Conservation (phyloP, 345 rosid species). For the Hibiscus tridactylites region DNA sequence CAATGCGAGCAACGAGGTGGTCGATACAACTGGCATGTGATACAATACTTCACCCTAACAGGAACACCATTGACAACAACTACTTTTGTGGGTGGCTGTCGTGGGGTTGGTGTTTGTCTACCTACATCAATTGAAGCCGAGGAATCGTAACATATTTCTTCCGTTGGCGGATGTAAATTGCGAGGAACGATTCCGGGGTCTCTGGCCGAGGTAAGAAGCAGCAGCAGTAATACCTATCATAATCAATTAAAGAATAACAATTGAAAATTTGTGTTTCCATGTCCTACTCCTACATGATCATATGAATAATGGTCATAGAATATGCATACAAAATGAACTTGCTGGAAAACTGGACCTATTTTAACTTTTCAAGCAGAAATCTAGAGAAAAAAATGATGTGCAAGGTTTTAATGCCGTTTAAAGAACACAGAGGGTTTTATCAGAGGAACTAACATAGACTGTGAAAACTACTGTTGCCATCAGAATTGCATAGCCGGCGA, state of each 20-base stretch:
- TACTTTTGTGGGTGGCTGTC: constrained; percentile 30
- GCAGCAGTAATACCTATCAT: constrained; percentile 37
- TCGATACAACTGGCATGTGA: constrained; percentile 47
- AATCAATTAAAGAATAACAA: constrained; percentile 12
- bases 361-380: background rate
- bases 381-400: background rate
- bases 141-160: constrained; percentile 27
- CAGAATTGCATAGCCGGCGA: constrained; percentile 30
- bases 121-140: constrained; percentile 14
- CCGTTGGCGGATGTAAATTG: constrained; percentile 40
- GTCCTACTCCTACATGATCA: background rate
- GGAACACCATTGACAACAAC: constrained; percentile 24
- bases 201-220: constrained; percentile 37
- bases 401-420: background rate
- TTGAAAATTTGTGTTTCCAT: background rate
- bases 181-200: constrained; percentile 56
- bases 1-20: constrained; percentile 60
- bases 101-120: constrained; percentile 26
- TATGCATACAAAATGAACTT: background rate
- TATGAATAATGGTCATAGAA: background rate
- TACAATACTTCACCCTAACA: constrained; percentile 42
- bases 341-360: background rate
- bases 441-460: constrained; percentile 34
- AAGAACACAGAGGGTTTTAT: background rate
- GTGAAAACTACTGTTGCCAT: constrained; percentile 33